Evolutionary conservation across 176 grass and related monocot genomes (phyloP), one percentile per base, ranked within the genome.

Genomic region (Oryza glumipatula): DNA sequence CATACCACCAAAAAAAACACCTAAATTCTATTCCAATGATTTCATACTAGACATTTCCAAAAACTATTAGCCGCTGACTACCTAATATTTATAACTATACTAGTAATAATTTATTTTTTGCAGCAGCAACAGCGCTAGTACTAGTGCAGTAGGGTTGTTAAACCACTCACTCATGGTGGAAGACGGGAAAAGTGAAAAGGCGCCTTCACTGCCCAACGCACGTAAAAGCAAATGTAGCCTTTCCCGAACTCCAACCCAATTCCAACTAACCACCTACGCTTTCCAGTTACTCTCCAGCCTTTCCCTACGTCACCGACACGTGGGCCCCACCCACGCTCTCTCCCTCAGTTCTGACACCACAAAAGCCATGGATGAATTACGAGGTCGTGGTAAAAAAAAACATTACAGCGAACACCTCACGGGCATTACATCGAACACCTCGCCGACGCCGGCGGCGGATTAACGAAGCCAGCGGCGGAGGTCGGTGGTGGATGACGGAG

Each of bases 401-500:
- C 9, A 58, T 8, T 58, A 58, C 54, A 58, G 54, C 60, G 56
- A 19, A 65, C 45, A 48, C 7, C 73, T n/a, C 54, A 52, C 76
- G 24, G 2, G 41, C 47, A 74, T 67, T 73, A 82, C 78, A 76
- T 0, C 17, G 30, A 60, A 26, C 46, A 16, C 15, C 71, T 72
- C 43, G 58, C 56, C 67, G 56, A 32, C 11, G 60, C 4, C 14
- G 16, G 56, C 4, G 9, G 41, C 43, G 32, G 30, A 19, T 89
- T 80, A 95, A 5, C 96, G 84, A 41, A 98, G 89, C 96, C 93
- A 94, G 12, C 89, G 76, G 14, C 93, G 82, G 78, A 95, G 87
- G 35, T 98, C 96, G 3, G 96, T 95, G 5, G 96, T 95, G 47
- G 93, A 98, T 49, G 93, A 92, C 36, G 91, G 91, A 6, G 96